Evolutionary conservation across 768 basidiomycete genomes (phyloP).

Genomic region (Trametopsis cervina): DNA sequence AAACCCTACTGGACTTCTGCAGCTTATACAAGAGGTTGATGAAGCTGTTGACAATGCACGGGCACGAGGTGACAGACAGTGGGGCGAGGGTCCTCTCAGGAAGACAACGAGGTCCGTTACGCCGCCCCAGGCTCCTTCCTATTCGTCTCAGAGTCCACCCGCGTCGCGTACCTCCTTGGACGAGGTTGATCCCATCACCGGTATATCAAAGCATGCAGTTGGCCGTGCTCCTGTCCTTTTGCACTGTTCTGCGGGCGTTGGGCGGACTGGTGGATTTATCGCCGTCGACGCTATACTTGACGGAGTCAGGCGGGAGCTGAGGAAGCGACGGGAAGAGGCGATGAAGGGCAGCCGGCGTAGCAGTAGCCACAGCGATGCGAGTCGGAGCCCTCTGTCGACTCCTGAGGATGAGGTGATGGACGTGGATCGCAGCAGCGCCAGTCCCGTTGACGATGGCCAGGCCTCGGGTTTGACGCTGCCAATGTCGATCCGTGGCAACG

Average conservation of each 20-base stretch:
- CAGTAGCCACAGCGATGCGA: slow-evolving; percentile 17
- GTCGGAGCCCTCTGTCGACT: slow-evolving; percentile 6
- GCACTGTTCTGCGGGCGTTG: slow-evolving; percentile 94
- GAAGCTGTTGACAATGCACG: slow-evolving; percentile 20
- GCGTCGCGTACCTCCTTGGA: slow-evolving; percentile 9
- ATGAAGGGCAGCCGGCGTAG: slow-evolving; percentile 4
- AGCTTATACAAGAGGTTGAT: slow-evolving; percentile 69
- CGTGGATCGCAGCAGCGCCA: slow-evolving; percentile 10
- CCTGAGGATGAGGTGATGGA: slow-evolving; percentile 9
- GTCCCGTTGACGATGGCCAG: not conserved
- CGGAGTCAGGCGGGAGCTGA: slow-evolving; percentile 56
- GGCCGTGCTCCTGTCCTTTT: slow-evolving; percentile 61
- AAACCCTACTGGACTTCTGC: slow-evolving; percentile 67
- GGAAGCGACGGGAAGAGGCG: slow-evolving; percentile 24
- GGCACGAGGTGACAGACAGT: slow-evolving; percentile 15
- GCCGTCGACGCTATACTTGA: slow-evolving; percentile 83
- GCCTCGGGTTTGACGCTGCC: slow-evolving; percentile 11
- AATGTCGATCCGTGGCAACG: slow-evolving; percentile 11
- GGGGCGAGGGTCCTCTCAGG: slow-evolving; percentile 21
- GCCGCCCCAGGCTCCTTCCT: not conserved
- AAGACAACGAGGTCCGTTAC: not conserved
- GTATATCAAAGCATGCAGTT: slow-evolving; percentile 47
- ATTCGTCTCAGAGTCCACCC: slow-evolving; percentile 1
- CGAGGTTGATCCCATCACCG: slow-evolving; percentile 46
- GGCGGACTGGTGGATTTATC: slow-evolving; percentile 91